A percentile compares a stretch with the other conserved stretches of the same genome.
These are phyloP conservation scores for Macroventuria anomochaeta DNA, from an alignment of 2,329 filamentous ascomycete genomes.

Conservation along the genomic window DNA sequence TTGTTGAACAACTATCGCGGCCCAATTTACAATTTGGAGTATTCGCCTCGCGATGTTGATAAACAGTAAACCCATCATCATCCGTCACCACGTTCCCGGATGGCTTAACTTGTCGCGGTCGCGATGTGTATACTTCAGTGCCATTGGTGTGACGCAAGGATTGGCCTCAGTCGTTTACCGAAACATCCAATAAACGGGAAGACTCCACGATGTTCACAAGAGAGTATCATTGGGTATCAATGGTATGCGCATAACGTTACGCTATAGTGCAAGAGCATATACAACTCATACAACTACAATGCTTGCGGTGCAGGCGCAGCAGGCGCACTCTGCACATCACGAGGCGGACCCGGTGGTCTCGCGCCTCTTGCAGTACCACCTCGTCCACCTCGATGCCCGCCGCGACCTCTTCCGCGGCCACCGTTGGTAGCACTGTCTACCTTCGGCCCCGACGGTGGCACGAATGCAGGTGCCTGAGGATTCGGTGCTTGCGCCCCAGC, in stretches of 20 bases:
- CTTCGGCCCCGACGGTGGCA: background rate
- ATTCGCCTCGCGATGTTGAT: too few species aligned
- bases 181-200: too few species aligned
- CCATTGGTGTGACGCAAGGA: too few species aligned
- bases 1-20: too few species aligned
- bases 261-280: background rate
- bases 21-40: too few species aligned
- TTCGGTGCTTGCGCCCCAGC: background rate
- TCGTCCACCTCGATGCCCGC: conserved; percentile 28
- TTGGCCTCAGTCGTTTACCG: too few species aligned
- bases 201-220: too few species aligned
- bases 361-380: conserved; percentile 34
- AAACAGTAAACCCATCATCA: too few species aligned
- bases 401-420: conserved; percentile 19
- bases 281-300: background rate
- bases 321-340: conserved; percentile 19
- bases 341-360: conserved; percentile 21
- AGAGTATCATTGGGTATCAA: background rate
- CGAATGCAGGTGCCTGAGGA: conserved; percentile 1
- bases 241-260: background rate
- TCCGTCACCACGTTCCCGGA: too few species aligned
- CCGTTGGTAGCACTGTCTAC: background rate
- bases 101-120: too few species aligned
- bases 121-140: too few species aligned
- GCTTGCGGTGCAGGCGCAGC: conserved; percentile 5